Evolutionary conservation across 371 early-diverging fungal species (phyloP).

Genomic region (Mucor circinelloides): DNA sequence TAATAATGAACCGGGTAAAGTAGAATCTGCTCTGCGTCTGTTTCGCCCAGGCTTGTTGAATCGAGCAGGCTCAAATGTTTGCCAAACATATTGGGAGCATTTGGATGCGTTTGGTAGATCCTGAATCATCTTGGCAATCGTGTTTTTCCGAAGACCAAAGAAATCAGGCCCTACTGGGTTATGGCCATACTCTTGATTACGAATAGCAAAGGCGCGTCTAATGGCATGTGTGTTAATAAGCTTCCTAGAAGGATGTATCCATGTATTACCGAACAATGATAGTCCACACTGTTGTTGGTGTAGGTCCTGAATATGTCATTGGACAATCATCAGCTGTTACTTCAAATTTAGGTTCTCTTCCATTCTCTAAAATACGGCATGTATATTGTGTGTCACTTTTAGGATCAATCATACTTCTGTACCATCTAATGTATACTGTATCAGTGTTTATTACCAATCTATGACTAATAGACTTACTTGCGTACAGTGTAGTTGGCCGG

Average conservation of each 20-base stretch:
- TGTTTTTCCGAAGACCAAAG: slow-evolving; percentile 88
- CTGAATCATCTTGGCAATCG: slow-evolving; percentile 90
- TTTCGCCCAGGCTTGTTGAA: slow-evolving; percentile 50
- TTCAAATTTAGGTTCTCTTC: slow-evolving; percentile 72
- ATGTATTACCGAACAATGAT: slow-evolving; percentile 46
- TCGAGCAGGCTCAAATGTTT: slow-evolving; percentile 62
- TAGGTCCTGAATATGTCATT: slow-evolving; percentile 51
- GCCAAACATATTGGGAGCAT: slow-evolving; percentile 79
- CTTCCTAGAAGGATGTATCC: neutral
- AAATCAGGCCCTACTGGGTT: slow-evolving; percentile 92
- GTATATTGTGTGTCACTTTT: slow-evolving; percentile 72
- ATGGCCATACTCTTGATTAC: slow-evolving; percentile 79
- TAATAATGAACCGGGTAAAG: slow-evolving; percentile 28
- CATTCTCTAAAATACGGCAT: slow-evolving; percentile 83
- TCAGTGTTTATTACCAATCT: neutral
- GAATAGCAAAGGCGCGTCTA: slow-evolving; percentile 63
- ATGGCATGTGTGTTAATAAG: neutral
- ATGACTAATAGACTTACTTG: slow-evolving; percentile 39
- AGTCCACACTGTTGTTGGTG: slow-evolving; percentile 58
- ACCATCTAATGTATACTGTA: slow-evolving; percentile 46
- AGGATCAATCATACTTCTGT: slow-evolving; percentile 80
- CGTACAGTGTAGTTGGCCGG: slow-evolving; percentile 83
- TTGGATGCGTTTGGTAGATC: slow-evolving; percentile 80
- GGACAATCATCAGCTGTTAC: slow-evolving; percentile 55
- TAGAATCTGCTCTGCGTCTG: slow-evolving; percentile 43